Conservation (phyloP, 257 asterid species). For the Capsicum pubescens region DNA sequence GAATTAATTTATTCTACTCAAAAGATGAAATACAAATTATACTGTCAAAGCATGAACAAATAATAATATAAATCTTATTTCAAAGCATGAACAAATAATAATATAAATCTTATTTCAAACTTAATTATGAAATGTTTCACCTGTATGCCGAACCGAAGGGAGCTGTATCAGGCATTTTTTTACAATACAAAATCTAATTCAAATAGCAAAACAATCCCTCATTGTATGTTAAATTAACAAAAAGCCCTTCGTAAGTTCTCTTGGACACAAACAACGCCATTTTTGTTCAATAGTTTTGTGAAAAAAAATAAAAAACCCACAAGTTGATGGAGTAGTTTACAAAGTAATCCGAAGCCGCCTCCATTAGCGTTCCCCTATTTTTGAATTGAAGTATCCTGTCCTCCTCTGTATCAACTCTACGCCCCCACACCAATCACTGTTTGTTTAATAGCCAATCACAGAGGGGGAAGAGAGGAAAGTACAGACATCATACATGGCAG, state of each 20-base stretch:
- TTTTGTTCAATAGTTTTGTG: background rate
- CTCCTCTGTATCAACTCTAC: background rate
- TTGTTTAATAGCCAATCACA: background rate
- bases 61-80: too few relatives aligned
- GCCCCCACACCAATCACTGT: background rate
- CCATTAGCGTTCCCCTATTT: background rate
- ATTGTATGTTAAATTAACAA: background rate
- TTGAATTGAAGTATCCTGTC: background rate
- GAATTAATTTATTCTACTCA: too few relatives aligned
- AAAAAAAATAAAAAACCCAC: background rate
- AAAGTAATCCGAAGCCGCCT: conserved; percentile 12
- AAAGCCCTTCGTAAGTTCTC: background rate
- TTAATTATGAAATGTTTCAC: too few relatives aligned
- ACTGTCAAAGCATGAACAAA: too few relatives aligned
- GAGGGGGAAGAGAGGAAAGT: background rate
- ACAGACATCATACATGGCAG: conserved; percentile 48
- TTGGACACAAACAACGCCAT: background rate
- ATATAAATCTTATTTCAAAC: too few relatives aligned
- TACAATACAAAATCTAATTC: background rate
- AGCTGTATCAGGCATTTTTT: too few relatives aligned
- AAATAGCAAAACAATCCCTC: background rate
- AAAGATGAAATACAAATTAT: too few relatives aligned
- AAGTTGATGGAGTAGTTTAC: background rate
- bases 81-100: too few relatives aligned
- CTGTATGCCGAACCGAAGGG: too few relatives aligned